These are phyloP conservation scores for Selaginella moellendorffii DNA, from an alignment of 75 land plant species.

Conservation along the genomic window DNA sequence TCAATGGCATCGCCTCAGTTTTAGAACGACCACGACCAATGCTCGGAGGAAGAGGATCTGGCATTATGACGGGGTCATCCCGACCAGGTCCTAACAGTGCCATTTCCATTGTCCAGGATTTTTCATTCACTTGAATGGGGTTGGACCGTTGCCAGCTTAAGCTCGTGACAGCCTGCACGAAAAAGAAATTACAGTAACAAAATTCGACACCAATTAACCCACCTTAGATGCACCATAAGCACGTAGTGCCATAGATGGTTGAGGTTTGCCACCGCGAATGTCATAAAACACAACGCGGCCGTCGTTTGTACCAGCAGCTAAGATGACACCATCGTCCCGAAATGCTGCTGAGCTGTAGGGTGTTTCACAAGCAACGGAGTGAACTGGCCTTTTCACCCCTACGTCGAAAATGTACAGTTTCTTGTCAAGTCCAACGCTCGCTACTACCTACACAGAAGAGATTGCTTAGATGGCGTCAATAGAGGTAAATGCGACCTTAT, in stretches of 20 bases:
- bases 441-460: slow-evolving; percentile 44
- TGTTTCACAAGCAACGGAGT: slow-evolving; percentile 58
- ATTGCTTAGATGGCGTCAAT: slow-evolving; percentile 5
- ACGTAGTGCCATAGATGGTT: slow-evolving; percentile 74
- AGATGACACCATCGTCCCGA: slow-evolving; percentile 66
- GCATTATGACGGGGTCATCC: slow-evolving; percentile 89
- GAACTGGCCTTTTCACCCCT: slow-evolving; percentile 46
- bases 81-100: slow-evolving; percentile 69
- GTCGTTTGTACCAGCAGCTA: slow-evolving; percentile 91
- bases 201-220: background rate
- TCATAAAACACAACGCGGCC: slow-evolving; percentile 93
- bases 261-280: slow-evolving; percentile 59
- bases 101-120: slow-evolving; percentile 48
- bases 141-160: slow-evolving; percentile 96
- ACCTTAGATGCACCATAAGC: slow-evolving; percentile 82
- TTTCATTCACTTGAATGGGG: slow-evolving; percentile 54
- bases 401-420: slow-evolving; percentile 70
- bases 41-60: slow-evolving; percentile 86
- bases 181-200: too few relatives aligned
- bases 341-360: slow-evolving; percentile 86
- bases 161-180: slow-evolving; percentile 68
- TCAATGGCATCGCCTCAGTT: too few relatives aligned
- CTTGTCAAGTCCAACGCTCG: slow-evolving; percentile 85
- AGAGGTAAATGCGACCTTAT: slow-evolving; percentile 90
- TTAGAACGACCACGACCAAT: slow-evolving; percentile 7